phyloP scores from a whole-genome alignment of 768 basidiomycete genomes.

The Rhodotorula paludigena region DNA sequence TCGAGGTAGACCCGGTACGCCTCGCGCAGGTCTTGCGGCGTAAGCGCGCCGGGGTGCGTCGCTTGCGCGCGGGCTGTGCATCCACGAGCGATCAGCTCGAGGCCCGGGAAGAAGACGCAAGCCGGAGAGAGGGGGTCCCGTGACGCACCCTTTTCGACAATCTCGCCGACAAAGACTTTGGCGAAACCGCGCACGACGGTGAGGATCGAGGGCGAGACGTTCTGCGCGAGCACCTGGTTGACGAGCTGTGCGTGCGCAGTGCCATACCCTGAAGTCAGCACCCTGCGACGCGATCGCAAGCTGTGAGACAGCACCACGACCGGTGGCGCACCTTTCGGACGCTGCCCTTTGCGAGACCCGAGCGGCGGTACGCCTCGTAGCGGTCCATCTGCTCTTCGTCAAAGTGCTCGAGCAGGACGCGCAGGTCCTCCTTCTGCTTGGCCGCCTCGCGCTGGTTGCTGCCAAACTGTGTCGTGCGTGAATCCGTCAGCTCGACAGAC shows the following conservation, averaged over 20 bases:
- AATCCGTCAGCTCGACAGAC: neutral
- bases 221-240: slow-evolving; percentile 71
- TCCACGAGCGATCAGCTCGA: no score
- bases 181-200: slow-evolving; percentile 76
- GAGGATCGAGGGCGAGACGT: slow-evolving; percentile 78
- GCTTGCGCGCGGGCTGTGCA: slow-evolving; percentile 65
- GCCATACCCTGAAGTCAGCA: neutral
- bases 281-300: no score
- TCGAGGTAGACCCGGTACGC: slow-evolving; percentile 74
- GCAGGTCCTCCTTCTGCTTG: slow-evolving; percentile 45
- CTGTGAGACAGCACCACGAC: neutral
- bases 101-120: neutral
- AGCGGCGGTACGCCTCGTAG: slow-evolving; percentile 79
- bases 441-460: slow-evolving; percentile 29
- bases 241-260: slow-evolving; percentile 58
- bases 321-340: slow-evolving; percentile 62
- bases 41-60: slow-evolving; percentile 69
- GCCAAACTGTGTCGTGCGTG: slow-evolving; percentile 15
- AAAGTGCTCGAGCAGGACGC: slow-evolving; percentile 84
- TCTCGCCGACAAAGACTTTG: slow-evolving; percentile 89
- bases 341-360: slow-evolving; percentile 74
- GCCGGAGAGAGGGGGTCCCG: no score
- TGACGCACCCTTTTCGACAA: slow-evolving; percentile 72
- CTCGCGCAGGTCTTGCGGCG: slow-evolving; percentile 83
- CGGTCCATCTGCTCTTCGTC: slow-evolving; percentile 76